Conservation (phyloP, 2,329 filamentous ascomycete species). For the Pezicula rhizophila region DNA sequence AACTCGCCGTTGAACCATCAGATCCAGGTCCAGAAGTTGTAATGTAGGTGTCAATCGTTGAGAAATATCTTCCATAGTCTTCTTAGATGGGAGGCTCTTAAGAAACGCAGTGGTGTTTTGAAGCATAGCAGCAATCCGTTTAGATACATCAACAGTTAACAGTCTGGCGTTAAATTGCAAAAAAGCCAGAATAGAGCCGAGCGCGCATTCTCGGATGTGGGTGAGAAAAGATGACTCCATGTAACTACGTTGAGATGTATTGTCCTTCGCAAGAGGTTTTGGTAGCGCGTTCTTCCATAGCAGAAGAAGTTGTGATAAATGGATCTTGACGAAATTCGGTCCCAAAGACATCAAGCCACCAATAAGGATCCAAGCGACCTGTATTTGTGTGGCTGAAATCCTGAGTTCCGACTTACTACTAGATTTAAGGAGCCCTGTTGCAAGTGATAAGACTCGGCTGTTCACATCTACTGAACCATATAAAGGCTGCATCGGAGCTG, state of each 20-base stretch:
- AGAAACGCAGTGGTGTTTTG: constrained; percentile 90
- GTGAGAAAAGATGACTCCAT: constrained; percentile 89
- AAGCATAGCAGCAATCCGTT: constrained; percentile 86
- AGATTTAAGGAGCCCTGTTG: constrained; percentile 85
- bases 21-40: constrained; percentile 82
- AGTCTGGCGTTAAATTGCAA: constrained; percentile 88
- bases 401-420: constrained; percentile 87
- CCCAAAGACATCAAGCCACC: constrained; percentile 94
- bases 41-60: constrained; percentile 79
- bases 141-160: constrained; percentile 88
- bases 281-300: constrained; percentile 97
- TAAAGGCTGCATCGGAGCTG: constrained; percentile 78
- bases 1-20: constrained; percentile 89
- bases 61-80: constrained; percentile 77
- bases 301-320: constrained; percentile 85
- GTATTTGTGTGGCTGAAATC: constrained; percentile 88
- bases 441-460: constrained; percentile 82
- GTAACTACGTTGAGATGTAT: constrained; percentile 74
- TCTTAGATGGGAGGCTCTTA: constrained; percentile 76
- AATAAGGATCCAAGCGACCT: constrained; percentile 96
- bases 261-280: constrained; percentile 89
- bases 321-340: constrained; percentile 97
- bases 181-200: constrained; percentile 87
- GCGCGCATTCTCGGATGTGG: constrained; percentile 88
- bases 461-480: constrained; percentile 96